Conservation (phyloP, 768 basidiomycete species). For the Pleurotus pulmonarius region DNA sequence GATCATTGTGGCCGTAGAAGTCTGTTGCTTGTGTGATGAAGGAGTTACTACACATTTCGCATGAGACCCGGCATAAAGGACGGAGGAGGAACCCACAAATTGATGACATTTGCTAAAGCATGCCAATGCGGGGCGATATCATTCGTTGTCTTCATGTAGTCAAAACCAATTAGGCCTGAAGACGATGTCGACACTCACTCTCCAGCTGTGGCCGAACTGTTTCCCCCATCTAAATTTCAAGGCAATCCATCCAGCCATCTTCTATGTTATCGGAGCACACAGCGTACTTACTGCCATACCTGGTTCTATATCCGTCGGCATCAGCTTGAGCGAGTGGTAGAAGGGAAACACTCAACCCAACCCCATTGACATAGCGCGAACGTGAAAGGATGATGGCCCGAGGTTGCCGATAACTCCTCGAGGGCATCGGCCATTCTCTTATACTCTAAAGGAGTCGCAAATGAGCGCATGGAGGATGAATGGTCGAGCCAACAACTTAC, state of each 20-base stretch:
- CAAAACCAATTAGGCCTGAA: neutral
- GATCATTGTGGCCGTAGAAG: conserved; percentile 66
- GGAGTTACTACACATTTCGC: conserved; percentile 45
- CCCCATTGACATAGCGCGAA: conserved; percentile 68
- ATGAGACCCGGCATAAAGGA: neutral
- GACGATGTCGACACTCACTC: conserved; percentile 31
- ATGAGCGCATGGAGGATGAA: too few species aligned
- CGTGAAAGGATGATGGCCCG: conserved; percentile 45
- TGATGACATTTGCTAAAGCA: neutral
- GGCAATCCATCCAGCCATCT: too few species aligned
- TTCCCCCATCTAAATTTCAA: conserved; percentile 41
- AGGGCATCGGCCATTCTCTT: conserved; percentile 63
- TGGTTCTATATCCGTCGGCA: neutral
- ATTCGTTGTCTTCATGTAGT: neutral
- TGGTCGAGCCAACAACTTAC: conserved; percentile 28
- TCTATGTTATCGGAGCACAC: neutral
- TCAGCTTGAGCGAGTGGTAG: too few species aligned
- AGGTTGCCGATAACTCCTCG: conserved; percentile 37
- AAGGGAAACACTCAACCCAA: conserved; percentile 34
- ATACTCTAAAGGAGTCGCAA: conserved; percentile 35
- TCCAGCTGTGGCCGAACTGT: conserved; percentile 60
- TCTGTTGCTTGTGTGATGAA: conserved; percentile 60
- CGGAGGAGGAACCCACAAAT: conserved; percentile 14
- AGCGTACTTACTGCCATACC: neutral
- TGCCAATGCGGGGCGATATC: conserved; percentile 7